Conservation (phyloP, 495 filamentous ascomycete species). For the Aspergillus ellipticus region DNA sequence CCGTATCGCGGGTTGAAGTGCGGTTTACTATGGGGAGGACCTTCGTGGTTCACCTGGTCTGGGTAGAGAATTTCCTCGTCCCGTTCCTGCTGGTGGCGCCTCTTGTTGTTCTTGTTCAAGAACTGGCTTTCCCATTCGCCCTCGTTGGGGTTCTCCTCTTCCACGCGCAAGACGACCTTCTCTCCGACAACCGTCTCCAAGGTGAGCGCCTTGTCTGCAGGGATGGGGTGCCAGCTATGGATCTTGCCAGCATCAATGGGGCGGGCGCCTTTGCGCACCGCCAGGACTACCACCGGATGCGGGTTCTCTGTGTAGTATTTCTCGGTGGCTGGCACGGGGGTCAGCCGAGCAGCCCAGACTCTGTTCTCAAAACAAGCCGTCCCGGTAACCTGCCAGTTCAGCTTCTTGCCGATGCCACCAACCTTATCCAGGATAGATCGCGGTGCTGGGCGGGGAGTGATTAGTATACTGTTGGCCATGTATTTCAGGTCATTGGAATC, state of each 20-base stretch:
- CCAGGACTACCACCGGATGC: conserved; percentile 71
- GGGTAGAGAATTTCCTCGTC: conserved; percentile 32
- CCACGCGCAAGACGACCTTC: conserved; percentile 76
- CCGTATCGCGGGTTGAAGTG: conserved; percentile 20
- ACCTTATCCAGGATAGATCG: conserved; percentile 69
- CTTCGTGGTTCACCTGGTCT: conserved; percentile 16
- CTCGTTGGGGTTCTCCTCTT: conserved; percentile 57
- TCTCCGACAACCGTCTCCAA: conserved; percentile 84
- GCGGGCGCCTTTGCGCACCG: conserved; percentile 63
- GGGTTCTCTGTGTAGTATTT: conserved; percentile 71
- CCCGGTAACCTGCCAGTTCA: conserved; percentile 79
- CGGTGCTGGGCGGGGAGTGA: conserved; percentile 69
- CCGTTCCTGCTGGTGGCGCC: conserved; percentile 31
- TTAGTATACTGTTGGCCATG: conserved; percentile 88
- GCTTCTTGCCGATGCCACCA: conserved; percentile 77
- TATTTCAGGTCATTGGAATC: conserved; percentile 67
- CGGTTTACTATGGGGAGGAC: conserved; percentile 7
- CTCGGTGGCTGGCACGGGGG: conserved; percentile 62
- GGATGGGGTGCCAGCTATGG: conserved; percentile 75
- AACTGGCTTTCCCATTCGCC: conserved; percentile 56
- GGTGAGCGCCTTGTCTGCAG: conserved; percentile 58
- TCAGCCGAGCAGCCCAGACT: conserved; percentile 80
- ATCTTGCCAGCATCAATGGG: conserved; percentile 81
- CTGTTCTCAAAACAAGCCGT: conserved; percentile 69
- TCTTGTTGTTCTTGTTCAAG: conserved; percentile 51